Base-by-base conservation (phyloP, 1,139 yeast species). In the Hansenula anomala region DNA sequence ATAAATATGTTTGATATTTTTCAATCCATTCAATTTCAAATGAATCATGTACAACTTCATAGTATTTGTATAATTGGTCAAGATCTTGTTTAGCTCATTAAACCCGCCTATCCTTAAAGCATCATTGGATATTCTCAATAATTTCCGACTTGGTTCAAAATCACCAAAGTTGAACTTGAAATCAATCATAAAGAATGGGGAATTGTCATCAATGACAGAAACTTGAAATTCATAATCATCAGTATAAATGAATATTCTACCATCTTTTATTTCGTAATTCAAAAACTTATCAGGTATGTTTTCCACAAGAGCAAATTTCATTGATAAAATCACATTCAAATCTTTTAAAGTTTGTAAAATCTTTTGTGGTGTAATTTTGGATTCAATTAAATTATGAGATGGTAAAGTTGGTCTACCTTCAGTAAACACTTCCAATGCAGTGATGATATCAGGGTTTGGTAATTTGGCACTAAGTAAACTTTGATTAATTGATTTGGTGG, bases 381-480 rank as follows among this genome's bases (percentile, higher is more conserved):
- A 66, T 22, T 73, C 70, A 29, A 78, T 63, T 50, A 80, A 76
- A 47, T 75, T 73, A 55, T 83, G 80, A 1, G 85, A 71, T 2
- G 90, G 82, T 33, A 86, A 67, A 36, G 78, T 78, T 2, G 97
- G 96, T 47, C 85, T 67, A 3, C 96, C 95, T 34, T 76, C 70
- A 30, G 80, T 73, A 36, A 89, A 66, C 2, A 92, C 96, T 55
- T 92, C 95, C 48, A 92, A 66, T 2, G 96, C 88, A 0, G 97
- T 89, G 30, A 79, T 73, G 26, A 92, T 61, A 59, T 92, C 97
- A 1, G 96, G 92, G 59, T 88, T 86, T 8, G 96, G 95, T 43
- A 90, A 64, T 54, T 88, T 87, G 1, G 97, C 97, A 16, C 90
- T 87, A 6, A 80, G 71, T 44, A 89, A 69, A 28, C 82, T 78